Evolutionary conservation across 2,329 filamentous ascomycete genomes (phyloP), one percentile per base, ranked within the genome.

Genomic region (Nakataea oryzae): DNA sequence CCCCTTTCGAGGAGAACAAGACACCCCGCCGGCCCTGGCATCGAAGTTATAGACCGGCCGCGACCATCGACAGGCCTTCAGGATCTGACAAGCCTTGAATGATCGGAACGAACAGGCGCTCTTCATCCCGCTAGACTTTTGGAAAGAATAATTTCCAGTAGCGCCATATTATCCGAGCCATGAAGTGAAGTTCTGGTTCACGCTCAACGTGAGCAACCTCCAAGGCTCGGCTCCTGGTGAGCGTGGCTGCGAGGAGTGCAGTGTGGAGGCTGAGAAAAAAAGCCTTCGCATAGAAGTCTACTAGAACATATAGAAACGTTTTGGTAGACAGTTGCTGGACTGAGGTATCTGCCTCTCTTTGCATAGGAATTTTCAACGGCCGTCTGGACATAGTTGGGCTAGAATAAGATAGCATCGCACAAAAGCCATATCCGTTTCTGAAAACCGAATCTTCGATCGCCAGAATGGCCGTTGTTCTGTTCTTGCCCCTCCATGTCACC

Each of bases 21-120:
- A 58, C 84, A 89, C 65, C 74, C 88, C 34, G 82, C 93, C 61
- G 92, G 92, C 0, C 91, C 91, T 3, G 92, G 93, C 14, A 86
- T 97, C 65, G 92, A 96, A 74, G 81, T 93, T 68, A 81, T 86
- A 69, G 85, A 93, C 62, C 82, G 86, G 70, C 83, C 85, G 56
- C 76, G 83, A 63, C 72, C 76, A 81, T 65, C 76, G 81, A 54
- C 76, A 80, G 69, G 83, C 67, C 69, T 93, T 69, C 79, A 86
- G 63, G 86, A 88, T 70, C 81, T 88, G 67, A 83, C 88, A 21
- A 84, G 86, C 66, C 70, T 91, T 74, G 89, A 93, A 77, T 90
- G 75, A 76, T 56, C 27, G 21, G 41, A 8, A 11, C 6, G 41
- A 7, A 17, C 41, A 3, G 41, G 34, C 34, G 21, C 21, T 50